phyloP scores from a whole-genome alignment of 176 grass and related monocot genomes.

The Avena atlantica region DNA sequence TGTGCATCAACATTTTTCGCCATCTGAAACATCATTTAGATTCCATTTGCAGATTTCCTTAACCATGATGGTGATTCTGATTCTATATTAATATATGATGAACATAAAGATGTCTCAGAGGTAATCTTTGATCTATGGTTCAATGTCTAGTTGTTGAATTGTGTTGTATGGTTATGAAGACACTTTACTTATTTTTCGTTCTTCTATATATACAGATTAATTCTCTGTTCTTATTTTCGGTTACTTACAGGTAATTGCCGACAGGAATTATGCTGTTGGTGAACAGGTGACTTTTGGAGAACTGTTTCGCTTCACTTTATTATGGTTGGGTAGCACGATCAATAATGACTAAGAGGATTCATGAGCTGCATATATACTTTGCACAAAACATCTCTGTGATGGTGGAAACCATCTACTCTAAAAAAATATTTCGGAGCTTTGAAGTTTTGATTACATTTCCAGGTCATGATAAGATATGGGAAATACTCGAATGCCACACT shows the following conservation, averaged over 20 bases:
- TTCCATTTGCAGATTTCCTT: conserved; percentile 98
- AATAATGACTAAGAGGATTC: too few relatives aligned
- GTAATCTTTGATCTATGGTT: conserved; percentile 47
- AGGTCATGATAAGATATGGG: conserved; percentile 89
- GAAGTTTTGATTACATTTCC: conserved; percentile 39
- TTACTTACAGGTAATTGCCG: conserved; percentile 59
- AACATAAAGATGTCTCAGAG: conserved; percentile 69
- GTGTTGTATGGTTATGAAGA: background rate
- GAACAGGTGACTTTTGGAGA: conserved; percentile 67
- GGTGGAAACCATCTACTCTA: too few relatives aligned
- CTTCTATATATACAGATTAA: background rate
- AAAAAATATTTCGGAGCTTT: too few relatives aligned
- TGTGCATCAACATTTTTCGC: conserved; percentile 4
- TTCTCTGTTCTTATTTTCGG: conserved; percentile 22
- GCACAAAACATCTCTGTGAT: background rate
- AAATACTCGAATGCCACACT: conserved; percentile 77
- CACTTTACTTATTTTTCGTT: conserved; percentile 1
- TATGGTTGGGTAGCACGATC: background rate
- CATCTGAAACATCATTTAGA: conserved; percentile 60
- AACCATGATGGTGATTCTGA: conserved; percentile 66
- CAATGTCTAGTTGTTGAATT: background rate
- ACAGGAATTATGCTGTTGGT: conserved; percentile 66
- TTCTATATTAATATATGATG: conserved; percentile 62
- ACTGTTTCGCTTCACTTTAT: background rate
- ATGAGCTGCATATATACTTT: background rate